A percentile compares a stretch with the other conserved stretches of the same genome.
Evolutionary conservation across 805 yeast genomes (phyloP).

Genomic region (Sungouiella thailandica): DNA sequence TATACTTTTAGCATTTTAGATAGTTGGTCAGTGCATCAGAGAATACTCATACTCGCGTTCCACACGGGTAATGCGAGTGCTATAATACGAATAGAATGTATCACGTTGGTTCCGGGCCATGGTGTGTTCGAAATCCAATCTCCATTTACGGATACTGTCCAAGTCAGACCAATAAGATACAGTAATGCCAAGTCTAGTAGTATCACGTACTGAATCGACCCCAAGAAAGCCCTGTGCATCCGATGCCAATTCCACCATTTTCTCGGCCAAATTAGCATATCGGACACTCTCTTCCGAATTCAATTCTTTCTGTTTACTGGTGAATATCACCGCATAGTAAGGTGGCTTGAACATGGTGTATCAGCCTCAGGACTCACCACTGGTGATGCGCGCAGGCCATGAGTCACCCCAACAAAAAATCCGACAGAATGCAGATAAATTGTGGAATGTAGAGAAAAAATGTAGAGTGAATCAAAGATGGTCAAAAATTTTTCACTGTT

Average conservation of each 20-base stretch:
- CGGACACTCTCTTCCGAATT: constrained; percentile 1
- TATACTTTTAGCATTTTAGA: constrained; percentile 1
- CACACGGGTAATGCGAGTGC: constrained; percentile 11
- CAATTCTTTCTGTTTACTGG: constrained; percentile 4
- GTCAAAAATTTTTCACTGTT: no score
- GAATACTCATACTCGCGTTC: constrained; percentile 9
- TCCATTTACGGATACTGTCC: constrained; percentile 11
- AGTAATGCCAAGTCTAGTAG: constrained; percentile 11
- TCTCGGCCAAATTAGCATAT: constrained; percentile 6
- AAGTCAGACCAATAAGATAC: constrained; percentile 14
- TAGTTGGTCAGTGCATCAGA: neutral
- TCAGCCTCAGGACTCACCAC: no score
- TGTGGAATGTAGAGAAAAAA: no score
- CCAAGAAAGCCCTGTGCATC: constrained; percentile 14
- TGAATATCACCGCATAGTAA: constrained; percentile 15
- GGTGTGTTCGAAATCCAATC: constrained; percentile 12
- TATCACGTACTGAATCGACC: constrained; percentile 12
- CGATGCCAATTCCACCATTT: constrained; percentile 10
- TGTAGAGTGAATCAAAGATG: no score
- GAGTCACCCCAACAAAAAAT: no score
- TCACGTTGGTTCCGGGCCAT: constrained; percentile 11
- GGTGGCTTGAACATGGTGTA: constrained; percentile 7
- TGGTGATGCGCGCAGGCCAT: no score
- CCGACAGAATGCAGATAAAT: no score
- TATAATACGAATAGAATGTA: constrained; percentile 7